Conservation (phyloP, 768 basidiomycete genomes). For the Pleurotus pulmonarius region DNA sequence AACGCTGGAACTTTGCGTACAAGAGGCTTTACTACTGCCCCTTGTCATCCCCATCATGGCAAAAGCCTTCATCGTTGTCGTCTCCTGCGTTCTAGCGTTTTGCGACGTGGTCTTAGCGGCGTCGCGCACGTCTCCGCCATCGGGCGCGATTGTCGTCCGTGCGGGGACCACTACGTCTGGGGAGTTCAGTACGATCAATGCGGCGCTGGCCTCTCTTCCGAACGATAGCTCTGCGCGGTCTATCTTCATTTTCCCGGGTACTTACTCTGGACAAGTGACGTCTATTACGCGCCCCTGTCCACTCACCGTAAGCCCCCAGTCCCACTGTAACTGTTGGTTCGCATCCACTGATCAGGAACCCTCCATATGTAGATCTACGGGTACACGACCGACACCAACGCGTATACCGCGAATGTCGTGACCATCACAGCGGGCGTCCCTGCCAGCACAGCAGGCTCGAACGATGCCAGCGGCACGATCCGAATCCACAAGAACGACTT, state of each 20-base stretch:
- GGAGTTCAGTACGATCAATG: slow-evolving; percentile 34
- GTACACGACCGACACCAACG: slow-evolving; percentile 36
- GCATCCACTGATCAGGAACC: neutral
- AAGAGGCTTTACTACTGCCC: neutral
- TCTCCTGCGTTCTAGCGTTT: slow-evolving; percentile 2
- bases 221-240: slow-evolving; percentile 31
- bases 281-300: slow-evolving; percentile 42
- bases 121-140: slow-evolving; percentile 37
- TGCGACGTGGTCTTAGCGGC: slow-evolving; percentile 20
- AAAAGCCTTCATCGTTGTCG: neutral
- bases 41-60: neutral
- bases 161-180: slow-evolving; percentile 33
- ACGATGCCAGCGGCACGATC: slow-evolving; percentile 46
- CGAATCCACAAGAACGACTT: slow-evolving; percentile 46
- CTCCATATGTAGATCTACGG: slow-evolving; percentile 33
- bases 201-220: slow-evolving; percentile 39
- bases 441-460: slow-evolving; percentile 32
- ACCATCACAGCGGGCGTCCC: slow-evolving; percentile 33
- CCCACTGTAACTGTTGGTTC: neutral
- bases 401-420: slow-evolving; percentile 35
- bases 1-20: neutral
- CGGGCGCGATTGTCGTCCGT: slow-evolving; percentile 39
- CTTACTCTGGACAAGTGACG: slow-evolving; percentile 37
- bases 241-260: slow-evolving; percentile 47
- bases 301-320: slow-evolving; percentile 25